Percentiles rank a stretch among this genome's conserved stretches.
phyloP scores from a whole-genome alignment of 441 rosid genomes.

The Gossypium davidsonii region DNA sequence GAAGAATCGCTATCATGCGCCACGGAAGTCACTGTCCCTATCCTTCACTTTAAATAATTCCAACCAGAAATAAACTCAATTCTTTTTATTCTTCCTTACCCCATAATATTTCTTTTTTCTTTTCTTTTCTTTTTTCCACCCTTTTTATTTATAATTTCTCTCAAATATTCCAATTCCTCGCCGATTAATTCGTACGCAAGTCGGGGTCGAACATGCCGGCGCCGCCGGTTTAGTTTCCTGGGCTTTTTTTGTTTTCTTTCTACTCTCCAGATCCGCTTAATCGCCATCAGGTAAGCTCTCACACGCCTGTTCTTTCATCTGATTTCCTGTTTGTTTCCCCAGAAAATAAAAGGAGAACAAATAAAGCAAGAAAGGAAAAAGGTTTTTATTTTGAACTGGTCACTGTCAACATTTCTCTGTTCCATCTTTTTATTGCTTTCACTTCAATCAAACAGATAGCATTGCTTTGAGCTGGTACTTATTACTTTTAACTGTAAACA shows the following conservation, averaged over 20 bases:
- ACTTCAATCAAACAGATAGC: constrained; percentile 6
- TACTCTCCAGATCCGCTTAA: constrained; percentile 28
- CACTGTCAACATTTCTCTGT: neutral
- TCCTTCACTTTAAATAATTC: constrained; percentile 29
- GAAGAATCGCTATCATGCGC: constrained; percentile 26
- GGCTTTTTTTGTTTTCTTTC: neutral
- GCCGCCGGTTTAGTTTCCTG: constrained; percentile 32
- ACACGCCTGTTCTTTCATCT: constrained; percentile 9
- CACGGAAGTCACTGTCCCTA: constrained; percentile 28
- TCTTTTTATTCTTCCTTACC: neutral
- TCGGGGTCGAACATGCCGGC: constrained; percentile 24
- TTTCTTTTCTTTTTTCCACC: neutral
- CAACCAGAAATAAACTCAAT: constrained; percentile 10
- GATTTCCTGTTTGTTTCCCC: constrained; percentile 17
- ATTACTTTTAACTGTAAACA: constrained; percentile 12
- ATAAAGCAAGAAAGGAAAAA: neutral
- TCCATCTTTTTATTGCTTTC: neutral
- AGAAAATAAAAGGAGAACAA: constrained; percentile 2
- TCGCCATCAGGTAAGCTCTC: constrained; percentile 24
- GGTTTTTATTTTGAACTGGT: neutral
- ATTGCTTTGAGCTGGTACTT: neutral
- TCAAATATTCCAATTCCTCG: constrained; percentile 21
- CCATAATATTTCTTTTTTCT: neutral
- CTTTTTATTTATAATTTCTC: neutral
- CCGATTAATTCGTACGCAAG: constrained; percentile 25